These are phyloP conservation scores for Fragaria ananassa DNA, from an alignment of 306 rosid species.

Conservation along the genomic window DNA sequence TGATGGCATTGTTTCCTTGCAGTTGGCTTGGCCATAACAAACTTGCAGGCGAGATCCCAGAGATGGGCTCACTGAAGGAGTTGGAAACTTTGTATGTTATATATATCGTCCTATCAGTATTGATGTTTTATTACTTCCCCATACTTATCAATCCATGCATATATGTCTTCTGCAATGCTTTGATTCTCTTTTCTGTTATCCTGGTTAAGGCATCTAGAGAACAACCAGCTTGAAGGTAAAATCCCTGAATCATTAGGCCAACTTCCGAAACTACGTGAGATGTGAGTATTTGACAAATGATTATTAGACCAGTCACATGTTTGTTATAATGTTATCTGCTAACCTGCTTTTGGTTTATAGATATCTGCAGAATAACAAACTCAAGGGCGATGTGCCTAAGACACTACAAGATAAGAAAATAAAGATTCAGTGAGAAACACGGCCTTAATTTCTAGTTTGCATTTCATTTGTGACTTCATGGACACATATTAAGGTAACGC, in stretches of 20 bases:
- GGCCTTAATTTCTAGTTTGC: background rate
- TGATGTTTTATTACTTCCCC: background rate
- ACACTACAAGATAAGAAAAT: constrained; percentile 21
- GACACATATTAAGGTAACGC: background rate
- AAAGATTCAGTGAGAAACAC: constrained; percentile 41
- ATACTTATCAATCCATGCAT: background rate
- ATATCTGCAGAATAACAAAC: constrained; percentile 39
- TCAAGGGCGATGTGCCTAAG: constrained; percentile 26
- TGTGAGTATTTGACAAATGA: constrained; percentile 44
- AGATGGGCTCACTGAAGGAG: constrained; percentile 49
- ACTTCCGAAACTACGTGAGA: constrained; percentile 53
- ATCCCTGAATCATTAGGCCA: constrained; percentile 45
- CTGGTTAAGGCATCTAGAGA: constrained; percentile 72
- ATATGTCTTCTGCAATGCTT: constrained; percentile 9
- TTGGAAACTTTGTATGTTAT: constrained; percentile 61
- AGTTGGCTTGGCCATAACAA: constrained; percentile 79
- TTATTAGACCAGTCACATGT: no score
- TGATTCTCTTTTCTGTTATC: constrained; percentile 13
- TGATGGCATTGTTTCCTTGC: constrained; percentile 23
- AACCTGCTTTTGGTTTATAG: constrained; percentile 26
- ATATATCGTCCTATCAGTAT: constrained; percentile 6
- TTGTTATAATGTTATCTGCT: background rate
- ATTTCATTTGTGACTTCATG: background rate
- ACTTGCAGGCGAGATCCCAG: constrained; percentile 69
- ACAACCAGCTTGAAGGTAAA: constrained; percentile 64